Conservation (phyloP, 257 asterid species). For the Solanum pimpinellifolium region DNA sequence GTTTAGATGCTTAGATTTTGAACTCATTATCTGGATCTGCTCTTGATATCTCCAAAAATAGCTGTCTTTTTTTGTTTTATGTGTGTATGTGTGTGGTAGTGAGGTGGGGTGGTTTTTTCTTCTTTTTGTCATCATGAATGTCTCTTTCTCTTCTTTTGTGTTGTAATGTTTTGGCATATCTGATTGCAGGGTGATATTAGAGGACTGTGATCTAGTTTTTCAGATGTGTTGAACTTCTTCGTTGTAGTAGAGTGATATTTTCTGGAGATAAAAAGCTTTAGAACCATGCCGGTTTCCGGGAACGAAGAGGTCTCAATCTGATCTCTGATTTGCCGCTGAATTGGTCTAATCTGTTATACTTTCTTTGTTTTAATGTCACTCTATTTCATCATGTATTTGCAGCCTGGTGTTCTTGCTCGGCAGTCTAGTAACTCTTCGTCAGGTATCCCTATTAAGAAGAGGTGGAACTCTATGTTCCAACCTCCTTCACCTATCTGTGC, state of each 20-base stretch:
- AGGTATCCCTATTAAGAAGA: constrained; percentile 75
- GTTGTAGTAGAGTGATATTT: background rate
- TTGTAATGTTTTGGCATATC: background rate
- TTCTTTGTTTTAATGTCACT: background rate
- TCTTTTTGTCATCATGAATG: background rate
- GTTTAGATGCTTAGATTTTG: background rate
- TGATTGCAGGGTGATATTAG: background rate
- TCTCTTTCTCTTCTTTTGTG: background rate
- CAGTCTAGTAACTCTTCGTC: constrained; percentile 33
- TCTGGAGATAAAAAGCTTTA: background rate
- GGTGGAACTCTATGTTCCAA: constrained; percentile 44
- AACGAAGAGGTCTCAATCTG: constrained; percentile 5
- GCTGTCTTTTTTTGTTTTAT: background rate
- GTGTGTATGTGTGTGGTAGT: background rate
- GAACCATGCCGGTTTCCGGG: constrained; percentile 4
- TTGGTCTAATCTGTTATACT: background rate
- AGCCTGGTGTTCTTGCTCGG: constrained; percentile 40
- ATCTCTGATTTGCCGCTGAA: background rate
- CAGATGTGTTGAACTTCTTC: constrained; percentile 4
- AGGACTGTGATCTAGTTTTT: background rate
- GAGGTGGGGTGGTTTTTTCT: background rate
- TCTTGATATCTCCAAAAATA: background rate
- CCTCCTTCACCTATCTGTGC: constrained; percentile 38
- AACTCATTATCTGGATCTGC: background rate
- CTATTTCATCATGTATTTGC: constrained; percentile 8